Evolutionary conservation across 2,329 filamentous ascomycete species (phyloP).

Genomic region (Aciculosporium take): DNA sequence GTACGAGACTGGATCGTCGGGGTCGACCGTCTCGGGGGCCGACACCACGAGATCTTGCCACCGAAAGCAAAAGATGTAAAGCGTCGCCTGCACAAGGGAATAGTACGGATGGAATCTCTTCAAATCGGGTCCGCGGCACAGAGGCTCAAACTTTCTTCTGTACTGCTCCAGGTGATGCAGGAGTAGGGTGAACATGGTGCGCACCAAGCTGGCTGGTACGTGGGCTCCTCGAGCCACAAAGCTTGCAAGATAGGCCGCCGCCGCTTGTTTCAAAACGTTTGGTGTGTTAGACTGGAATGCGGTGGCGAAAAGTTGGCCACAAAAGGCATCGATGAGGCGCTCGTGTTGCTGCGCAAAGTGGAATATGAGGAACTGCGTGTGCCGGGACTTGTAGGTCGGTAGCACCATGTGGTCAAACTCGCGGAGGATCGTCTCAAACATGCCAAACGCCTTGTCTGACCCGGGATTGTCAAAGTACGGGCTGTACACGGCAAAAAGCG

Average conservation of each 20-base stretch:
- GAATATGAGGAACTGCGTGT: constrained; percentile 91
- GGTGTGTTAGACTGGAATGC: constrained; percentile 48
- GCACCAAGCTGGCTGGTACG: constrained; percentile 62
- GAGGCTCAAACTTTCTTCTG: constrained; percentile 55
- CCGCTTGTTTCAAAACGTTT: constrained; percentile 63
- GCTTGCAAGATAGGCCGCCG: constrained; percentile 83
- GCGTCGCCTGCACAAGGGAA: constrained; percentile 69
- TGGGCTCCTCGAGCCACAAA: constrained; percentile 85
- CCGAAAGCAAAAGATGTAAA: constrained; percentile 96
- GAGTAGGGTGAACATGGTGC: constrained; percentile 67
- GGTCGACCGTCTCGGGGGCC: constrained; percentile 45
- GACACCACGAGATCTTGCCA: constrained; percentile 77
- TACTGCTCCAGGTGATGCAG: constrained; percentile 64
- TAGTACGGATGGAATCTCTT: constrained; percentile 77
- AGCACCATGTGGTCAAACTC: constrained; percentile 83
- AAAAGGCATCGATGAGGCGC: constrained; percentile 67
- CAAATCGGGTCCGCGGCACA: constrained; percentile 73
- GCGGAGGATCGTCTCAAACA: constrained; percentile 64
- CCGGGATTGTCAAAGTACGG: constrained; percentile 56
- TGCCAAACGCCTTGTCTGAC: constrained; percentile 52
- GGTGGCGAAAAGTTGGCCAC: constrained; percentile 48
- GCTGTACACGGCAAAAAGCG: constrained; percentile 72
- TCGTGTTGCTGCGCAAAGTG: constrained; percentile 81
- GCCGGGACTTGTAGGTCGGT: constrained; percentile 79
- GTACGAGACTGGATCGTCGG: constrained; percentile 45